Base-by-base conservation (phyloP, 129 eudicot genomes). In the Flaveria trinervia region DNA sequence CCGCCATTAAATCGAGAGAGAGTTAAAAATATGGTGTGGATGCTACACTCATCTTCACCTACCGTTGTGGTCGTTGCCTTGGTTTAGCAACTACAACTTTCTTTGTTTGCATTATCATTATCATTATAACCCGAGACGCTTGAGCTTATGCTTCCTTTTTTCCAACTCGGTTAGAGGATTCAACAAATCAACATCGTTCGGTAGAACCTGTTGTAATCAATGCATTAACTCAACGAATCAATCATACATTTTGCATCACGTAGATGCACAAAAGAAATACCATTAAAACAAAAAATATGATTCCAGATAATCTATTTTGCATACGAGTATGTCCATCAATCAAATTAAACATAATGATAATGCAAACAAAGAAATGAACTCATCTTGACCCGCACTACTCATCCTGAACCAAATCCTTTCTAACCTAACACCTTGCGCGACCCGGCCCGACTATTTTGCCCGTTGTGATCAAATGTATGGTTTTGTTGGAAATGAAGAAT, bases 81-180 rank as follows among this genome's bases (percentile, higher is more conserved):
- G 22, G 22, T 20, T 20, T 0, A 20, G 22, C 22, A 20, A 20
- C 22, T 20, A 20, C 22, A 20, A 20, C 22, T 20, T 20, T 20
- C 22, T 20, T 20, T 20, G 22, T 20, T 20, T 20, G 22, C 22
- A 20, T 20, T 20, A 20, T 20, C 22, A 20, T 20, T 20, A 20
- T 20, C 22, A 20, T 20, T 20, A 20, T 20, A 0, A 20, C 22
- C 22, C 88, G 14, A 86, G 85, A 51, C 90, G 85, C 80, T 86
- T 84, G 74, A 86, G 90, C 82, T 86, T 86, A 60, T 86, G 90
- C 80, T 86, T 86, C 84, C 84, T 86, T 82, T 84, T 86, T 79
- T 87, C 91, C 49, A 84, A 56, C 46, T 87, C 85, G 13, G 83
- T 83, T 10, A 88, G 88, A 22, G 91, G 91, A 70, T 87, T 80